Percentiles rank a stretch among this genome's conserved stretches.
Conservation (phyloP, 2,329 filamentous ascomycete genomes). For the Onygena corvina region DNA sequence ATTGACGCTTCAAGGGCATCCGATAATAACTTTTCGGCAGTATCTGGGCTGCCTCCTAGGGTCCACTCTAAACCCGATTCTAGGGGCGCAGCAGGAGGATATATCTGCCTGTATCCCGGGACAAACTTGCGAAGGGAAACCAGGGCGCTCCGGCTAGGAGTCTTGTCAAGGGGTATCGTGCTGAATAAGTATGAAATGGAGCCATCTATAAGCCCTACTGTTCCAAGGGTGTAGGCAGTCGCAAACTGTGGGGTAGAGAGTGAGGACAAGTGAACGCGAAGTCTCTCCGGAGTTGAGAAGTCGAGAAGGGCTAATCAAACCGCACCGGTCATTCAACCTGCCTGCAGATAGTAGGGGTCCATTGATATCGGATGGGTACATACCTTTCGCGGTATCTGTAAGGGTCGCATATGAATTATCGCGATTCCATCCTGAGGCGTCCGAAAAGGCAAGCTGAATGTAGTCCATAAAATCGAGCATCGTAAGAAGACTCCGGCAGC, state of each 20-base stretch:
- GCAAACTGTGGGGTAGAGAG: constrained; percentile 88
- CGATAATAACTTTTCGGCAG: constrained; percentile 31
- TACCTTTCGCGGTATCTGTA: constrained; percentile 71
- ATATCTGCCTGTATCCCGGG: constrained; percentile 68
- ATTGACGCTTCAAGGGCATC: neutral
- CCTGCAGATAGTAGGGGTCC: constrained; percentile 6
- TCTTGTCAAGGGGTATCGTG: constrained; percentile 59
- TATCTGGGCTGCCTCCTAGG: neutral
- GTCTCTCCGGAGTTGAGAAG: constrained; percentile 71
- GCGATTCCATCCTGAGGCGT: constrained; percentile 73
- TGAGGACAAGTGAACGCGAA: constrained; percentile 79
- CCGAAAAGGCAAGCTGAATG: constrained; percentile 80
- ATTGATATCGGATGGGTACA: constrained; percentile 14
- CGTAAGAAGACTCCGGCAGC: constrained; percentile 21
- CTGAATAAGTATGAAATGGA: constrained; percentile 96
- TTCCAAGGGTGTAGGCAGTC: constrained; percentile 83
- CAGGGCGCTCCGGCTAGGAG: constrained; percentile 55
- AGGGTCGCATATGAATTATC: constrained; percentile 86
- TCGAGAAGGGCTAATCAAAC: constrained; percentile 59
- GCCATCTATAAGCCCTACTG: constrained; percentile 81
- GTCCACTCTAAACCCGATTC: constrained; percentile 11
- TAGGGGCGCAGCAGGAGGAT: constrained; percentile 30
- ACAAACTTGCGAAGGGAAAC: constrained; percentile 69
- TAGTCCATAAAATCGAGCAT: constrained; percentile 99
- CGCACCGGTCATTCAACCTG: neutral